A percentile compares a stretch with the other conserved stretches of the same genome.
These are phyloP conservation scores for Cystobasidium sp. DNA, from an alignment of 1,284 basidiomycete genomes.

Conservation along the genomic window DNA sequence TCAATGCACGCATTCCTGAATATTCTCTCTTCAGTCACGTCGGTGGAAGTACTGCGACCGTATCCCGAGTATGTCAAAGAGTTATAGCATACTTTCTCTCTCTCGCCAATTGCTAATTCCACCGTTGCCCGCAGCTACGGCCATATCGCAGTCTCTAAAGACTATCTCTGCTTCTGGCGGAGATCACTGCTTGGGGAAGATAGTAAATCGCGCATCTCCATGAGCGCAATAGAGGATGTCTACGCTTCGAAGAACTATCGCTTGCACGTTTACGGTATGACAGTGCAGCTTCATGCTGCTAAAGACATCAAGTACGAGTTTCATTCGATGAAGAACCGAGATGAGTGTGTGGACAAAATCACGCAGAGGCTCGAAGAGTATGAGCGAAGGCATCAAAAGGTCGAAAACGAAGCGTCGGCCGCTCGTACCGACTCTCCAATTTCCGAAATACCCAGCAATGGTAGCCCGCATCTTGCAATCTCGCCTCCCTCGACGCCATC, in stretches of 20 bases:
- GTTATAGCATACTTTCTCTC: neutral
- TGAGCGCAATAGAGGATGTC: slow-evolving; percentile 13
- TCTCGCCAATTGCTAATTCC: neutral
- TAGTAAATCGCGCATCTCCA: slow-evolving; percentile 4
- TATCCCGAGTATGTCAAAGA: slow-evolving; percentile 15
- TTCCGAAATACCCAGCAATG: neutral
- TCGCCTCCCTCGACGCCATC: neutral
- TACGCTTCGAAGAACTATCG: slow-evolving; percentile 14
- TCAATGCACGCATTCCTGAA: too few species aligned
- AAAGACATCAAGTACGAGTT: slow-evolving; percentile 13
- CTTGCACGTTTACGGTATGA: slow-evolving; percentile 9
- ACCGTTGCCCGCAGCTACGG: neutral
- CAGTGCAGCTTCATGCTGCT: slow-evolving; percentile 1
- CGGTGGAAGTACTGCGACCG: slow-evolving; percentile 6
- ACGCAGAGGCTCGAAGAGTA: slow-evolving; percentile 1
- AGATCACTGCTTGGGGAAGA: slow-evolving; percentile 12
- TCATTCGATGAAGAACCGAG: slow-evolving; percentile 8
- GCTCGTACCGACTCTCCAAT: neutral
- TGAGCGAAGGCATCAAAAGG: neutral
- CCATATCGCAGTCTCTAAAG: slow-evolving; percentile 15
- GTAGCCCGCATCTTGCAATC: neutral
- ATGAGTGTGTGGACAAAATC: slow-evolving; percentile 8
- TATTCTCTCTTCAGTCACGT: neutral
- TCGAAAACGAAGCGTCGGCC: neutral
- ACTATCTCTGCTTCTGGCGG: slow-evolving; percentile 25